phyloP scores from a whole-genome alignment of 1,284 basidiomycete species.

The Marasmius oreades region DNA sequence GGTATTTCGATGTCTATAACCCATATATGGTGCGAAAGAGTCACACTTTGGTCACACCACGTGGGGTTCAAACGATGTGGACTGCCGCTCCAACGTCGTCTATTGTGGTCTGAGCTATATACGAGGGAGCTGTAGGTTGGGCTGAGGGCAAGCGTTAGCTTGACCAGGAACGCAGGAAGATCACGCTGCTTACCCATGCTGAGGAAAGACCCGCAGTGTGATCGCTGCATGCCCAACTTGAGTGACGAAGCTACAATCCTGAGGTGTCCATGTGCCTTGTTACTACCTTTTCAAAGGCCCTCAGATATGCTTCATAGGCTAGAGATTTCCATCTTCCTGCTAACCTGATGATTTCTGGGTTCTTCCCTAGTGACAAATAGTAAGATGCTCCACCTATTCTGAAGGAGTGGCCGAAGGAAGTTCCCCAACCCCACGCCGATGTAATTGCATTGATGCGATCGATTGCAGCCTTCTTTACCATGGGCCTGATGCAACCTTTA shows the following conservation, averaged over 20 bases:
- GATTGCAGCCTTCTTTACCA: slow-evolving; percentile 25
- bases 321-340: slow-evolving; percentile 9
- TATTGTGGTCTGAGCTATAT: too few relatives aligned
- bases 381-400: slow-evolving; percentile 34
- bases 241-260: background rate
- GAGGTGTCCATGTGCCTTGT: slow-evolving; percentile 6
- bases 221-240: background rate
- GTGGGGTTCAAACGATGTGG: too few relatives aligned
- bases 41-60: too few relatives aligned
- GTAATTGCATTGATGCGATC: slow-evolving; percentile 26
- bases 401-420: slow-evolving; percentile 34
- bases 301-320: slow-evolving; percentile 10
- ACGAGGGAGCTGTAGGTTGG: too few relatives aligned
- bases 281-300: slow-evolving; percentile 7
- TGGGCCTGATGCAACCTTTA: slow-evolving; percentile 18
- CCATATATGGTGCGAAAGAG: too few relatives aligned
- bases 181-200: background rate
- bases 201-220: background rate
- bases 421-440: slow-evolving; percentile 23
- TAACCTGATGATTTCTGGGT: slow-evolving; percentile 28
- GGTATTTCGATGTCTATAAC: too few relatives aligned
- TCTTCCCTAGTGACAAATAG: slow-evolving; percentile 24
- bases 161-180: background rate
- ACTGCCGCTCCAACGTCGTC: too few relatives aligned
- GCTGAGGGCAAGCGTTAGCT: too few relatives aligned